Conservation (phyloP, 78 protist species). For the Dictyostelium intermedium region DNA sequence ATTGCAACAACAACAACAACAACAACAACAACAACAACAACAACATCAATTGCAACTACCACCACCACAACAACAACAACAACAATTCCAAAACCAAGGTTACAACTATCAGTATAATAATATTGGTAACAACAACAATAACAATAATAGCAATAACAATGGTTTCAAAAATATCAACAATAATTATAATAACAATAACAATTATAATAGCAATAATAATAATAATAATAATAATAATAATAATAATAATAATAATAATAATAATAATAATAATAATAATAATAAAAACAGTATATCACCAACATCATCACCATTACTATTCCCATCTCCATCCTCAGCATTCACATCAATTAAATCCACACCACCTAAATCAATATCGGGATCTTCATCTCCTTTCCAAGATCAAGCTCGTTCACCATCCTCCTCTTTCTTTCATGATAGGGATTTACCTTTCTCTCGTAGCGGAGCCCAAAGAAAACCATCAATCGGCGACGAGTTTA, state of each 20-base stretch:
- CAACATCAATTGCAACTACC: neutral
- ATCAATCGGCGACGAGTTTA: slow-evolving; percentile 48
- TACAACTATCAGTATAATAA: neutral
- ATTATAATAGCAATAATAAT: neutral
- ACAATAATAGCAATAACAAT: neutral
- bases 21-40: neutral
- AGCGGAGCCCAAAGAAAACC: neutral
- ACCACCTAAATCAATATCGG: neutral
- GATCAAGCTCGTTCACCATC: neutral
- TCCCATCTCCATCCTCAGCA: slow-evolving; percentile 38
- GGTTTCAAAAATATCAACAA: neutral
- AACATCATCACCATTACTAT: slow-evolving; percentile 4
- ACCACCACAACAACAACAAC: neutral
- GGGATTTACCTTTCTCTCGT: neutral
- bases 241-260: neutral
- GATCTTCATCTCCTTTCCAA: neutral
- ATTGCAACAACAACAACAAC: neutral
- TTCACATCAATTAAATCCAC: slow-evolving; percentile 39
- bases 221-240: neutral
- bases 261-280: slow-evolving; percentile 6
- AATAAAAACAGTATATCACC: neutral
- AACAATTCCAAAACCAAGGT: neutral
- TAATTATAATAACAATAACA: neutral
- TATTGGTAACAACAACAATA: neutral
- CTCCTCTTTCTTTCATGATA: neutral